Evolutionary conservation across 352 stramenopile species (phyloP), one percentile per base, ranked within the genome.

Genomic region (Globisporangium parvum): DNA sequence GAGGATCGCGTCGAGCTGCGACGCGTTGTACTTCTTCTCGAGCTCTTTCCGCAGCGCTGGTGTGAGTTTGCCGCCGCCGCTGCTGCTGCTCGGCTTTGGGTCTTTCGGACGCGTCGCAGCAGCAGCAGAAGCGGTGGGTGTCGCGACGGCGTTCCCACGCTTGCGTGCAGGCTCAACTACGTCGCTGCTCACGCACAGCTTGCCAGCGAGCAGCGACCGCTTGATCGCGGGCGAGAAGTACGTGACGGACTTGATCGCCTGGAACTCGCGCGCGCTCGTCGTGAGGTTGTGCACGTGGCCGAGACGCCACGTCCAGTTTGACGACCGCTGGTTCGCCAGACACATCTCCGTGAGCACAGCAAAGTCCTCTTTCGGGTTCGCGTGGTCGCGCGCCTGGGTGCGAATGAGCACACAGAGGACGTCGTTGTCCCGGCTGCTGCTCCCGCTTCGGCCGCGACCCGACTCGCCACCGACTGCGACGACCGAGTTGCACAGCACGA

Each of bases 211-310:
- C 41, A 93, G 28, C 39, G 79, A 67, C 46, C 79, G 60, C 31
- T 77, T 80, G 14, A 87, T 71, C 42, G 81, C 71, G 3, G 64
- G 58, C 3, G 70, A 61, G 23, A 88, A 75, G 49, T 83, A 83
- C 8, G 59, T 57, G 17, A 91, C 66, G 1, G 83, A 76, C 47
- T 85, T 77, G 33, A 90, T 77, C 21, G 83, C 83, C 48, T 93
- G 83, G 53, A 80, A 93, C 64, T 93, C 83, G n/a, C 83, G 74
- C 2, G 80, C 78, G 47, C 76, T 89, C 11, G 80, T 91, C 26
- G 73, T 88, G 46, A 78, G 75, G 53, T 88, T 91, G 60, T 89
- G 73, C 10, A 88, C 76, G 57, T 87, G 69, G 31, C 85, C 74
- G 3, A 89, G 63, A 2, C 71, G 66, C 80, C 80, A 91, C 49